These are phyloP conservation scores for Chaetomium sp. DNA, from an alignment of 2,329 filamentous ascomycete genomes.

Conservation along the genomic window DNA sequence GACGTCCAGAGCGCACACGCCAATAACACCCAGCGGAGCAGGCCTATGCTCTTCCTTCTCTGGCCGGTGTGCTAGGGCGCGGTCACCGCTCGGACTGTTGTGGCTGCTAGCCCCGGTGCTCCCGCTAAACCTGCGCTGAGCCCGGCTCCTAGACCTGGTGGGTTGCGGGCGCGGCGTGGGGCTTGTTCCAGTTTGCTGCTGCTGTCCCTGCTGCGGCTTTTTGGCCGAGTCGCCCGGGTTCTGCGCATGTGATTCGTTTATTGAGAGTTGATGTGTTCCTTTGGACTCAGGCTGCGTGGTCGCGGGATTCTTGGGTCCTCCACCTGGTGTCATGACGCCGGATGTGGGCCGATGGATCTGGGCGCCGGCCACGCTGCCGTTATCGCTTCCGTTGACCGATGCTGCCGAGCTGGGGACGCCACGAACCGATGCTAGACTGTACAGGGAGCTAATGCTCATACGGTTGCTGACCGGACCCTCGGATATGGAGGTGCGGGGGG, in stretches of 20 bases:
- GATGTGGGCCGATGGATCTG: conserved; percentile 47
- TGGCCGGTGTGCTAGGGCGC: conserved; percentile 51
- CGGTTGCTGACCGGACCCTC: conserved; percentile 60
- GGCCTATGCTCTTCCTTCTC: conserved; percentile 68
- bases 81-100: conserved; percentile 75
- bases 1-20: conserved; percentile 91
- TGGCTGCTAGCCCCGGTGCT: conserved; percentile 82
- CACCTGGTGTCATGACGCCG: conserved; percentile 50
- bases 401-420: conserved; percentile 54
- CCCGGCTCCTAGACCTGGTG: conserved; percentile 66
- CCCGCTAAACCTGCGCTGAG: conserved; percentile 75
- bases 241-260: conserved; percentile 46
- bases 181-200: conserved; percentile 30
- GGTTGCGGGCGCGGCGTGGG: conserved; percentile 48
- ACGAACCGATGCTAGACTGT: conserved; percentile 66
- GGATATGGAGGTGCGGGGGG: conserved; percentile 51
- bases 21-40: conserved; percentile 70
- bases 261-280: no score
- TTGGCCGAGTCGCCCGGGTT: conserved; percentile 50
- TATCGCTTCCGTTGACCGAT: conserved; percentile 58
- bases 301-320: conserved; percentile 42
- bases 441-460: conserved; percentile 72
- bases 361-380: conserved; percentile 37
- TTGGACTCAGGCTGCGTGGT: conserved; percentile 54
- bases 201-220: conserved; percentile 38